These are phyloP conservation scores for Ganoderma lucidum DNA, from an alignment of 1,284 basidiomycete genomes.

Conservation along the genomic window DNA sequence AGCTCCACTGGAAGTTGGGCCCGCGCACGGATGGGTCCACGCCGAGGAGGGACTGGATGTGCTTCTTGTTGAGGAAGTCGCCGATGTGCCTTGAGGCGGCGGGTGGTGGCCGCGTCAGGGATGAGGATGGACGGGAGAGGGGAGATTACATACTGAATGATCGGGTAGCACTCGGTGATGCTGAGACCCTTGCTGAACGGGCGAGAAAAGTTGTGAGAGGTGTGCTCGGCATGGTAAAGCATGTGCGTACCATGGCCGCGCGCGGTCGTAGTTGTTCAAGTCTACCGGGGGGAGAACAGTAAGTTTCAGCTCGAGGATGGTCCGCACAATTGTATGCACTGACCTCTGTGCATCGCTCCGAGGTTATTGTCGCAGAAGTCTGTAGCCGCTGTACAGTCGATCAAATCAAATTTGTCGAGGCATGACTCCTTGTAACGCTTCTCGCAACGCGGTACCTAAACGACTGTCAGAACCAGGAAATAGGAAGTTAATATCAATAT, in stretches of 20 bases:
- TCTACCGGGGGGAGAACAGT: constrained; percentile 9
- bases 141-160: constrained; percentile 27
- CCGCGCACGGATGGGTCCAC: constrained; percentile 53
- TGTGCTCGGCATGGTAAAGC: background rate
- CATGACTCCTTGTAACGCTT: constrained; percentile 40
- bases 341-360: constrained; percentile 25
- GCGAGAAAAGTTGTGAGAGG: background rate
- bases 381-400: constrained; percentile 49
- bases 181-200: constrained; percentile 26
- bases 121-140: background rate
- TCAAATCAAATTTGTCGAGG: constrained; percentile 46
- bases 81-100: constrained; percentile 50
- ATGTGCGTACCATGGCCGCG: constrained; percentile 35
- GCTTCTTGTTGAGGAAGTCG: constrained; percentile 62
- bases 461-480: background rate
- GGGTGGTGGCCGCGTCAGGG: background rate
- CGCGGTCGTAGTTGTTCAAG: constrained; percentile 27
- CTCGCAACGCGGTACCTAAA: constrained; percentile 42
- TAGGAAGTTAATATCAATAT: too few species aligned
- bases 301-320: background rate
- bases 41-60: constrained; percentile 63
- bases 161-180: constrained; percentile 41
- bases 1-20: constrained; percentile 59
- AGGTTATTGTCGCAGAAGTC: constrained; percentile 45
- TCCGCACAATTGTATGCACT: background rate